phyloP scores from a whole-genome alignment of 2,329 filamentous ascomycete species.

The Fusarium sp. region DNA sequence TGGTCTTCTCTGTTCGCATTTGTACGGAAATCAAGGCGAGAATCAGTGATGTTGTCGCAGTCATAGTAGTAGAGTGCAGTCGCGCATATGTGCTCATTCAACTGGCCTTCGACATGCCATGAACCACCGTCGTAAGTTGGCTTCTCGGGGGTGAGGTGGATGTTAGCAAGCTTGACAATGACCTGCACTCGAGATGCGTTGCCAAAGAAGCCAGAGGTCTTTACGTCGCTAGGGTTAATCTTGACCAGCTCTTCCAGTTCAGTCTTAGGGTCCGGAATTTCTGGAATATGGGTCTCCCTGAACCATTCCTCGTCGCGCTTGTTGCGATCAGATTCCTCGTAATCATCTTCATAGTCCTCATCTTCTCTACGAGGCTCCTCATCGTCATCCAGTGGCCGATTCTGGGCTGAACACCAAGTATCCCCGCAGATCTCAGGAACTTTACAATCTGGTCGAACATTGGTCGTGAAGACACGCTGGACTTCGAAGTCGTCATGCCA shows the following conservation, averaged over 20 bases:
- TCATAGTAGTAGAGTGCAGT: constrained; percentile 71
- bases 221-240: constrained; percentile 36
- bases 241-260: neutral
- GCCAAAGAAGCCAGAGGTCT: constrained; percentile 41
- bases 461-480: constrained; percentile 35
- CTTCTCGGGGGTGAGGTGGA: constrained; percentile 66
- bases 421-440: constrained; percentile 26
- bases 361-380: constrained; percentile 34
- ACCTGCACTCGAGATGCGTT: constrained; percentile 59
- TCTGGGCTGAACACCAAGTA: neutral
- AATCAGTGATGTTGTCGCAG: constrained; percentile 65
- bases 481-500: constrained; percentile 43
- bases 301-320: constrained; percentile 43
- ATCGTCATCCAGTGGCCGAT: constrained; percentile 29
- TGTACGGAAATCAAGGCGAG: constrained; percentile 60
- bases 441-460: constrained; percentile 30
- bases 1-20: constrained; percentile 45
- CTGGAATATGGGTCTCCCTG: constrained; percentile 33
- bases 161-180: constrained; percentile 69
- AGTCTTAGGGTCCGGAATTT: constrained; percentile 7
- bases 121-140: constrained; percentile 61
- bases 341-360: constrained; percentile 19
- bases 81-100: constrained; percentile 71
- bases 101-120: constrained; percentile 64
- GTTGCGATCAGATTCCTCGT: constrained; percentile 33